A percentile compares a stretch with the other conserved stretches of the same genome.
phyloP scores from a whole-genome alignment of 495 filamentous ascomycete genomes.

The Melanomma pulvis-pyrius region DNA sequence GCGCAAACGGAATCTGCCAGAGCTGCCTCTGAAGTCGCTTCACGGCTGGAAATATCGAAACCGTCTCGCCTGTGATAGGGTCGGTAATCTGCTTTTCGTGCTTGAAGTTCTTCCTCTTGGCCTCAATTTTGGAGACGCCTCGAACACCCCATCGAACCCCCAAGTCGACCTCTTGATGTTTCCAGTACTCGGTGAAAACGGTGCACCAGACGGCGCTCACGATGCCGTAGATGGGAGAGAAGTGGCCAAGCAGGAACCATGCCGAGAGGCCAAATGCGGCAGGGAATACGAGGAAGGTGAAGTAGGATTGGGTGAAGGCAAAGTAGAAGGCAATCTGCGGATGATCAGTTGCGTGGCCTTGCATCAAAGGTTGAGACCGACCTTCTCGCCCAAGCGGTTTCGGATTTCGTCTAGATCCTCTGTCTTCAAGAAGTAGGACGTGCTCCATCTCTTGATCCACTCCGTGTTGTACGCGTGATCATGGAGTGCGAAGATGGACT shows the following conservation, averaged over 20 bases:
- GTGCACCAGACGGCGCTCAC: constrained; percentile 86
- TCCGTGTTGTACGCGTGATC: constrained; percentile 82
- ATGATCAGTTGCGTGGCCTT: constrained; percentile 7
- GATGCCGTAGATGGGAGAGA: constrained; percentile 79
- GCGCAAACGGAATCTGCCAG: constrained; percentile 85
- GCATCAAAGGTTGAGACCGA: constrained; percentile 39
- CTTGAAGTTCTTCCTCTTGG: constrained; percentile 73
- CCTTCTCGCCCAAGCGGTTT: constrained; percentile 89
- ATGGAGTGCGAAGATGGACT: constrained; percentile 85
- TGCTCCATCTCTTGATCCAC: constrained; percentile 89
- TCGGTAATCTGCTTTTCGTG: constrained; percentile 76
- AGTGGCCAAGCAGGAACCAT: constrained; percentile 82
- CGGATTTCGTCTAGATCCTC: constrained; percentile 82
- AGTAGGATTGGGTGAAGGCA: constrained; percentile 92
- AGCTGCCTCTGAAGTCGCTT: constrained; percentile 79
- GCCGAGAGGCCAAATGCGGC: constrained; percentile 79
- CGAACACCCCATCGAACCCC: constrained; percentile 91
- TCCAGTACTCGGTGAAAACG: constrained; percentile 95
- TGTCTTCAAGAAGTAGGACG: constrained; percentile 73
- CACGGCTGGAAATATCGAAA: constrained; percentile 74
- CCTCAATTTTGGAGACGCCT: constrained; percentile 80
- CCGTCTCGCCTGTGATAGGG: constrained; percentile 79
- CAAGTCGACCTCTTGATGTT: constrained; percentile 87
- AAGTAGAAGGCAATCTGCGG: constrained; percentile 87
- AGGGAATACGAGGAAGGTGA: constrained; percentile 80